Evolutionary conservation across 805 yeast species (phyloP).

Genomic region (Candida dendrica): DNA sequence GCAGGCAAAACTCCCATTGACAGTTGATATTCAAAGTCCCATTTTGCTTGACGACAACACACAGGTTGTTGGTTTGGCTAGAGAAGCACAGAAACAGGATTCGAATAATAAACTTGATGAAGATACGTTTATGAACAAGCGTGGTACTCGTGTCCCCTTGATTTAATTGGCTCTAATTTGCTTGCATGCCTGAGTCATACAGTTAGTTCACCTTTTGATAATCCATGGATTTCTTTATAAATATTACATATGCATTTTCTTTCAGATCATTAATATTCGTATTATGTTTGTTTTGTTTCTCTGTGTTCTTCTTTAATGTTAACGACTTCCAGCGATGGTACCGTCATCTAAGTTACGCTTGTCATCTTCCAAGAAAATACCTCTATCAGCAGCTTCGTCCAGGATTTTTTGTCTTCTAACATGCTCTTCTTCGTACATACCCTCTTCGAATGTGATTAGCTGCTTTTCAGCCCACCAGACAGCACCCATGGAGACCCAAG

Average conservation of each 20-base stretch:
- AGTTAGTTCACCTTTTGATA: no score
- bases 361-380: slow-evolving; percentile 33
- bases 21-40: slow-evolving; percentile 4
- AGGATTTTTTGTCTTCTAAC: slow-evolving; percentile 27
- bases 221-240: no score
- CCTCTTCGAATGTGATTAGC: slow-evolving; percentile 26
- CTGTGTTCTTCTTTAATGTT: no score
- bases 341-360: slow-evolving; percentile 7
- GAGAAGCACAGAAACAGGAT: slow-evolving; percentile 12
- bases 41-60: slow-evolving; percentile 11
- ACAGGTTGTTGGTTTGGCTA: slow-evolving; percentile 12
- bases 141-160: no score
- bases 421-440: slow-evolving; percentile 25
- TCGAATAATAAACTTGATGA: slow-evolving; percentile 6
- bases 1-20: neutral
- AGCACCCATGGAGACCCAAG: slow-evolving; percentile 34
- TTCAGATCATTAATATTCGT: no score
- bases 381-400: slow-evolving; percentile 39
- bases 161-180: no score
- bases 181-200: no score
- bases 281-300: no score
- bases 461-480: slow-evolving; percentile 37
- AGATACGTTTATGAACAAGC: slow-evolving; percentile 12
- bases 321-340: neutral
- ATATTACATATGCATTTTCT: no score